Evolutionary conservation across 164 flowering plant species (phyloP).

Genomic region (Piper betle): DNA sequence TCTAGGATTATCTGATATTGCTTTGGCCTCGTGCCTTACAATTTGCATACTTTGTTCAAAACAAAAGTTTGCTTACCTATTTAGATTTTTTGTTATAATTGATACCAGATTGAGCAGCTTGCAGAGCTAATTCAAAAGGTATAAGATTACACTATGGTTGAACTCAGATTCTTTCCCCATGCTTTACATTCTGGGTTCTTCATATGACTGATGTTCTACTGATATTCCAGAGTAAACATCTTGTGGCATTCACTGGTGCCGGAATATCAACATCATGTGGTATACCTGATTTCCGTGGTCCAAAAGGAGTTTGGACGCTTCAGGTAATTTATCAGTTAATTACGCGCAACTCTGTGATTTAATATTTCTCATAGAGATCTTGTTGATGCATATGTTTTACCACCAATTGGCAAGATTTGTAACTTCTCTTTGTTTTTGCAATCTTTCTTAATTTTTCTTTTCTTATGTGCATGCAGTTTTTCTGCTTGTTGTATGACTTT

Average conservation of each 20-base stretch:
- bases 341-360: too few relatives aligned
- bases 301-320: constrained; percentile 97
- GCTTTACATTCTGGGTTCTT: neutral
- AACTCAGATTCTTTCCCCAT: neutral
- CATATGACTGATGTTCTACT: constrained; percentile 4
- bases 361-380: neutral
- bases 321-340: constrained; percentile 35
- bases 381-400: neutral
- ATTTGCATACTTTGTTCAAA: neutral
- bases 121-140: constrained; percentile 62
- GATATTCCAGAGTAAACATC: constrained; percentile 84
- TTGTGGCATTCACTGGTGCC: constrained; percentile 97
- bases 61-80: neutral
- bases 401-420: too few relatives aligned
- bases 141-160: constrained; percentile 1
- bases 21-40: neutral
- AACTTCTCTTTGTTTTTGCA: too few relatives aligned
- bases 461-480: neutral
- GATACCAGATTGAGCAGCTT: constrained; percentile 56
- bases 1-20: neutral
- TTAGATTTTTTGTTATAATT: constrained; percentile 2
- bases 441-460: too few relatives aligned
- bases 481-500: too few relatives aligned
- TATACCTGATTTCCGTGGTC: constrained; percentile 99
- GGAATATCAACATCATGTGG: constrained; percentile 99